Evolutionary conservation across 257 asterid species (phyloP), one percentile per base, ranked within the genome.

Genomic region (Dorcoceras hygrometricum): DNA sequence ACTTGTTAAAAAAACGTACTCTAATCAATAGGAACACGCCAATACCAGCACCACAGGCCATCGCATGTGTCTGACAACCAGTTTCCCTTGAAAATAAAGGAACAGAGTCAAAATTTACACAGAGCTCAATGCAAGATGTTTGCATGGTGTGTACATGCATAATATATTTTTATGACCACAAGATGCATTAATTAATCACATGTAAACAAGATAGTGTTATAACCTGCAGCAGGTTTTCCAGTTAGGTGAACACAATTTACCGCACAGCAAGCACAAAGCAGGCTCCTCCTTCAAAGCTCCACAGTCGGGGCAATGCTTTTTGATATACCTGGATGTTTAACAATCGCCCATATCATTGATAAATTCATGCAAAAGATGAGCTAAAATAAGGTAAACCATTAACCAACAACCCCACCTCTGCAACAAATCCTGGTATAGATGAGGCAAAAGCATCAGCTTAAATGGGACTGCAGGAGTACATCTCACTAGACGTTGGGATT

Each of bases 181-280:
- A 23, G n/a, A 70, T 62, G 67, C 28, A 71, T 8, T 22, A 48
- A 63, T 6, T 29, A 29, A 29, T 9, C 14, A 55, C 46, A 67
- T 55, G 28, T 22, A 63, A 6, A 23, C 39, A 31, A 72, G 31
- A 55, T 54, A 34, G 63, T 50, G 74, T 43, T 36, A 10, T 57
- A 57, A 93, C 99, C 99, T 90, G 99, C 99, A 94, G 83, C 97
- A 90, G 7, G 80, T 65, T 75, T 73, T 90, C 99, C 95, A 87
- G 78, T 56, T 84, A 11, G 95, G 95, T 1, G 99, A 90, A 88
- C 99, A 94, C 82, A 94, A 62, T 84, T 83, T 88, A 68, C 97
- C 96, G 66, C 99, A 94, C 36, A 94, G 71, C 78, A 94, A 81
- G 81, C 99, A 94, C 63, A 94, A 75, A 32, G 89, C 96, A 80